Base-by-base conservation (phyloP, 164 flowering plant genomes). In the Nelumbo lutea region DNA sequence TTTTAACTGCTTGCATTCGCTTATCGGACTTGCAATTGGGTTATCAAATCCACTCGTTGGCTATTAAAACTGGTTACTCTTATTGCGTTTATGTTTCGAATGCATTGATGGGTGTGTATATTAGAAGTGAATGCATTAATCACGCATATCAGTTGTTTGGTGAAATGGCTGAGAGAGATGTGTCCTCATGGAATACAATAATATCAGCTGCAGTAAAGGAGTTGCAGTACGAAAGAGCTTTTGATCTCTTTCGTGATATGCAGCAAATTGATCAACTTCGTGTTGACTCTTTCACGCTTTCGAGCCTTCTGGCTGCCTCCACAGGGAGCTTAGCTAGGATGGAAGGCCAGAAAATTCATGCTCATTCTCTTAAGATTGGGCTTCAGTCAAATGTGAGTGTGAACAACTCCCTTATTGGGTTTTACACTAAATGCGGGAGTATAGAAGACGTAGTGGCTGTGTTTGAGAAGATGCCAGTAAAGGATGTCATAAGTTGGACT, bases 401-500 rank as follows among this genome's bases (percentile, higher is more conserved):
- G 41, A 82, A 76, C 75, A 95, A 91, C 86, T 86, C 94, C 0
- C 84, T 93, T 40, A 84, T 93, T 69, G 80, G 83, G 61, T 93
- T 89, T 59, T 93, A 93, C 66, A 72, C 80, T 0, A 82, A 82
- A 40, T 87, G 89, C 57, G 92, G 97, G 42, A 78, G 68, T 45
- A 43, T 82, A 4, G 66, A 80, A 41, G 77, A 85, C 69, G 89
- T 83, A 65, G 77, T 41, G 64, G 62, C 73, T 62, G 9, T 91
- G 79, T 89, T 84, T 69, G 77, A 80, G 64, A 79, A 69, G 69
- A 89, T 87, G 93, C 76, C 69, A 1, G 64, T 68, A 0, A 83
- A 77, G 70, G 96, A 93, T 83, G 82, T 83, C 10, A 75, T 91
- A 40, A 89, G 88, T 56, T 91, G 91, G 94, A 93, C 94, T 0